Conservation (phyloP, 78 protist genomes). For the Thecamonas trahens region DNA sequence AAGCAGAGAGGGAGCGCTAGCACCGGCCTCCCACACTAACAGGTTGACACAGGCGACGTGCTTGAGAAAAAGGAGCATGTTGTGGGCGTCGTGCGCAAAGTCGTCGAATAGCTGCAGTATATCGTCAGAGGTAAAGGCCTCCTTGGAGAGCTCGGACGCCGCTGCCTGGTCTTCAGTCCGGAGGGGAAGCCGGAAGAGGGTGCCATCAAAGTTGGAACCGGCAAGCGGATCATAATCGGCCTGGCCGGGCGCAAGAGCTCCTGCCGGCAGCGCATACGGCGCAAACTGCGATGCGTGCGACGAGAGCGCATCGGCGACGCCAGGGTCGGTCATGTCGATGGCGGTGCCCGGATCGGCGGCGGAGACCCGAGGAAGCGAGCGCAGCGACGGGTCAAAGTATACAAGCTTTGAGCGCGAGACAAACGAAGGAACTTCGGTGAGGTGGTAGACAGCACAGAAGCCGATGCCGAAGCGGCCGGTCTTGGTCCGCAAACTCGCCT, state of each 20-base stretch:
- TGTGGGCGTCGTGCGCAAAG: not conserved
- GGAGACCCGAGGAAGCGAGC: not conserved
- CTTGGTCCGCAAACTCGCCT: not conserved
- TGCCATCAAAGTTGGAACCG: constrained; percentile 15
- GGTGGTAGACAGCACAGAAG: constrained; percentile 49
- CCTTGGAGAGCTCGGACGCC: not conserved
- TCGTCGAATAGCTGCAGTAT: not conserved
- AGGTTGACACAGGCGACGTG: not conserved
- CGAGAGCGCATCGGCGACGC: too few species aligned
- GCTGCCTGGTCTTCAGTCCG: constrained; percentile 14
- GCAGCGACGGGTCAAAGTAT: not conserved
- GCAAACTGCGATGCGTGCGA: not conserved
- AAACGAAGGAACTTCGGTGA: constrained; percentile 50
- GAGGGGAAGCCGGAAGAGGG: constrained; percentile 56
- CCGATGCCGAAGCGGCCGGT: constrained; percentile 62
- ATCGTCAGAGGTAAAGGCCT: not conserved
- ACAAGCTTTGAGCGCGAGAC: constrained; percentile 1
- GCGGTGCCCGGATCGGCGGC: too few species aligned
- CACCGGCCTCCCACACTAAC: not conserved
- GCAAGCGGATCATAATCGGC: not conserved
- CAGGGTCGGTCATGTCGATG: too few species aligned
- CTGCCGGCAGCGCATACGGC: too few species aligned
- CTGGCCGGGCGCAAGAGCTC: not conserved
- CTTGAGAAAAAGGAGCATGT: not conserved
- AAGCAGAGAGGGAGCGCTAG: not conserved